Percentiles rank a stretch among this genome's conserved stretches.
Evolutionary conservation across 192 early-diverging fungal genomes (phyloP).

Genomic region (Nowakowskiella sp.): DNA sequence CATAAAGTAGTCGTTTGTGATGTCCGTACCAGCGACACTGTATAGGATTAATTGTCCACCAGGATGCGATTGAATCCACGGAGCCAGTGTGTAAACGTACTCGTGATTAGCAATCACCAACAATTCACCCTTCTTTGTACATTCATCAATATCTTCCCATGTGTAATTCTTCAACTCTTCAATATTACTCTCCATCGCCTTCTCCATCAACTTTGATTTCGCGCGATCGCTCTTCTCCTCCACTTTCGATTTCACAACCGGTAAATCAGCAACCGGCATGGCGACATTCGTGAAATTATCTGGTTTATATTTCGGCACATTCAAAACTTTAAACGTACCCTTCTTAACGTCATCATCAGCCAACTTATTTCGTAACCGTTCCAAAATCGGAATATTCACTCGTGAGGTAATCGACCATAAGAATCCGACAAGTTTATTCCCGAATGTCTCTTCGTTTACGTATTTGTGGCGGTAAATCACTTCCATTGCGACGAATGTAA

Average conservation of each 20-base stretch:
- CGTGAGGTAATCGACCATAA: neutral
- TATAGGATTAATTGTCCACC: neutral
- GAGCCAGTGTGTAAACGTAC: neutral
- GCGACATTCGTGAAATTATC: neutral
- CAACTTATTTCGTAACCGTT: neutral
- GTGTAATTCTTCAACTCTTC: neutral
- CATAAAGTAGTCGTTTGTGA: constrained; percentile 17
- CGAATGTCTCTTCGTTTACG: too few relatives aligned
- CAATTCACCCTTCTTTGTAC: neutral
- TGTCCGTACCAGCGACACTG: neutral
- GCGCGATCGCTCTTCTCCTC: neutral
- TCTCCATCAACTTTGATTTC: neutral
- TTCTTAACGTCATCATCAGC: neutral
- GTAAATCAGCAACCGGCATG: too few relatives aligned
- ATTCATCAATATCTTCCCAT: neutral
- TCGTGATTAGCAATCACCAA: neutral
- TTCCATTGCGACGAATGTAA: too few relatives aligned
- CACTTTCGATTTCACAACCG: neutral
- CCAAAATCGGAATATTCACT: neutral
- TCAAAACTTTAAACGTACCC: neutral
- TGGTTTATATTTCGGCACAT: neutral
- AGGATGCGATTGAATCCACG: neutral
- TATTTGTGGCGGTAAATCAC: too few relatives aligned
- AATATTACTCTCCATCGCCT: neutral
- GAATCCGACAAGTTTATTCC: neutral